Base-by-base conservation (phyloP, 2,329 filamentous ascomycete species). In the Lasiodiplodia gonubiensis region DNA sequence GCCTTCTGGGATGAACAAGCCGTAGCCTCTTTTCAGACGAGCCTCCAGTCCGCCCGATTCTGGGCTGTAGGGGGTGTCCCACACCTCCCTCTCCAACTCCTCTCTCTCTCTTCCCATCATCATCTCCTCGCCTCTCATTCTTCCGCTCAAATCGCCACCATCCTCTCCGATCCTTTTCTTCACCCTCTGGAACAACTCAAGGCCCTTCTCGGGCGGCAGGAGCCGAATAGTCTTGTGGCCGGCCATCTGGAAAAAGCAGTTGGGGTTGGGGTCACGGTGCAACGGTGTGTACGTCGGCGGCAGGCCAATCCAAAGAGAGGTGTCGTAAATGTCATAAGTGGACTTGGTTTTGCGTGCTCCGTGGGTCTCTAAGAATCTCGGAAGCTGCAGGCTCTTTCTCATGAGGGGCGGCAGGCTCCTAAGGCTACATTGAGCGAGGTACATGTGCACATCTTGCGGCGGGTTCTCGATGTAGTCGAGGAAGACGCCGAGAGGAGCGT, bases 261-360 rank as follows among this genome's bases (percentile, higher is more conserved):
- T 99, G 0, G 93, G 93, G 73, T 98, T 98, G 0, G 95, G 95
- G 74, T 99, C 95, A 66, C 91, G 88, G 78, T 99, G 95, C 3
- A 97, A 82, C 3, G 95, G 93, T 0, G 95, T 97, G 72, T 93
- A 93, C 0, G 94, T 97, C 0, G 93, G 93, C 48, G 93, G 88
- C 16, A 90, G 83, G 0, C 95, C 95, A 14, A 98, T 85, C 94
- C 94, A 99, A 52, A 98, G 82, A 72, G 92, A 96, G 0, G 91
- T 90, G 72, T 86, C 87, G 76, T 98, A 97, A n/a, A 97, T 80
- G 76, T 97, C 94, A 21, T 4, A 5, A 18, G 6, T 90, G 0
- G 92, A 92, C 1, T 87, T 85, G 7, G 16, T 33, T 23, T 33
- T 23, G 18, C 7, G 37, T 59, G 16, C 11, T 27, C 18, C 37